Conservation (phyloP, 305 asterid genomes). For the Solanum hybrid region DNA sequence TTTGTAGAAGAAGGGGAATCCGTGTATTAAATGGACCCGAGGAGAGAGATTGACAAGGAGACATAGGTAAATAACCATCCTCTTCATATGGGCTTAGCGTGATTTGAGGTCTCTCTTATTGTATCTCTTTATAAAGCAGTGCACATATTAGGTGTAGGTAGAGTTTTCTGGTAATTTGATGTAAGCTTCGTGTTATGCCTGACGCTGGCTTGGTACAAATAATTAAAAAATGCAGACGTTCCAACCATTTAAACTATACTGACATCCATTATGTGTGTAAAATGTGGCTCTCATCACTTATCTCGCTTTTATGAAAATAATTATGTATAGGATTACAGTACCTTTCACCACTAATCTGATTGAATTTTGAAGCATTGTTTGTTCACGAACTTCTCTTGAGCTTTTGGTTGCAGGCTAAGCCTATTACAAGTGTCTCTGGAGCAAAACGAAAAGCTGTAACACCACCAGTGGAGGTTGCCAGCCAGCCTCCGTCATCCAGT, state of each 20-base stretch:
- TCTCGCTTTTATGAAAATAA: not conserved
- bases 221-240: not conserved
- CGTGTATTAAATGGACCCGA: not conserved
- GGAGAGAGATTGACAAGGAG: not conserved
- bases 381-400: constrained; percentile 3
- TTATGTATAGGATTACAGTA: not conserved
- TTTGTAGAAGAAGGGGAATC: not conserved
- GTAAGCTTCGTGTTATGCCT: not conserved
- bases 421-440: constrained; percentile 21
- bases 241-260: not conserved
- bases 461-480: constrained; percentile 7
- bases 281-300: not conserved
- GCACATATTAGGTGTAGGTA: not conserved
- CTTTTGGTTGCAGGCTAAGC: constrained; percentile 28
- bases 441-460: constrained; percentile 30
- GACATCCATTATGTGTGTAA: not conserved
- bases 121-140: not conserved
- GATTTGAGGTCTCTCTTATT: not conserved
- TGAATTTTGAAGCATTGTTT: not conserved
- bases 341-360: not conserved
- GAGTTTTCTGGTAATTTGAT: not conserved
- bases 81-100: not conserved
- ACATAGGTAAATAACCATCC: not conserved
- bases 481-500: not conserved
- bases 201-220: not conserved